Conservation (phyloP, 345 rosid species). For the Salix arbutifolia region DNA sequence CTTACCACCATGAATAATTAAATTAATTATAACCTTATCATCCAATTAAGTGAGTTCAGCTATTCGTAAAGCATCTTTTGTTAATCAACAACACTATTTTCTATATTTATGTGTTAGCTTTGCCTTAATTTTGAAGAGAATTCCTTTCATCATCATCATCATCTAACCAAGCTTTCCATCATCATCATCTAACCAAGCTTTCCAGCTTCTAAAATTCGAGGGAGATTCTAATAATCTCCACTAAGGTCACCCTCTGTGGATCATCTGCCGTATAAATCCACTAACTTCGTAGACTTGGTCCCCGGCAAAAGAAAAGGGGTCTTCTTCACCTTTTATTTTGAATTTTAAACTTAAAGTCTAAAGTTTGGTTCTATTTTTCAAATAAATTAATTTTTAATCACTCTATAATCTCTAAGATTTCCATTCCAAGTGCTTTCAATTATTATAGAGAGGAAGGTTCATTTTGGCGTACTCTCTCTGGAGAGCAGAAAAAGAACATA, state of each 20-base stretch:
- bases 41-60: too few species aligned
- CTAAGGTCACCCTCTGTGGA: conserved; percentile 3
- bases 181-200: not conserved
- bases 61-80: too few species aligned
- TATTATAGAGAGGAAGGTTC: conserved; percentile 15
- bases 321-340: conserved; percentile 36
- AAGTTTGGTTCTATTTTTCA: not conserved
- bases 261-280: conserved; percentile 29
- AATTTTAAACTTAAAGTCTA: conserved; percentile 28
- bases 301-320: conserved; percentile 58
- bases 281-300: conserved; percentile 48
- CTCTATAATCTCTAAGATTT: not conserved
- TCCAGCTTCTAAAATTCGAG: not conserved
- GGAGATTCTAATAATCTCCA: conserved; percentile 29
- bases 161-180: not conserved
- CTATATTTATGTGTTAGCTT: not conserved
- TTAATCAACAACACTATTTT: too few species aligned
- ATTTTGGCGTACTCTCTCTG: conserved; percentile 14
- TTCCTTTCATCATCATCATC: too few species aligned
- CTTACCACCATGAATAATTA: too few species aligned
- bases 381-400: conserved; percentile 22
- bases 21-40: too few species aligned
- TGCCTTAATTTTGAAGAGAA: too few species aligned
- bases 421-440: conserved; percentile 1
- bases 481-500: conserved; percentile 1